Conservation (phyloP, 768 basidiomycete species). For the Hypsizygus marmoreus region DNA sequence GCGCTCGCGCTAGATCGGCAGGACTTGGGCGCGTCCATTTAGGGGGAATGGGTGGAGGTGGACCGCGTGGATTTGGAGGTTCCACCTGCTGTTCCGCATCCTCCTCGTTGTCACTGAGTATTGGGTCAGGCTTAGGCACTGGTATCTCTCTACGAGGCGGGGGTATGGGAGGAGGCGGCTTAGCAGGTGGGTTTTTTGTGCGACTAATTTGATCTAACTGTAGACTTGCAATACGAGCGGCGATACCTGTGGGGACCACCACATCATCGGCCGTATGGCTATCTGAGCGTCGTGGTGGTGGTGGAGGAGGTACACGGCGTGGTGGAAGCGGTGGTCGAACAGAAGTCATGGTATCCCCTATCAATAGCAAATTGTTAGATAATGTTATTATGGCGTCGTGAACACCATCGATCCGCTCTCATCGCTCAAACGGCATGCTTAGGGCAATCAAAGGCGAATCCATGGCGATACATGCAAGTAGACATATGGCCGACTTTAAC, state of each 20-base stretch:
- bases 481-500: too few species aligned
- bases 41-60: constrained; percentile 23
- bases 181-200: constrained; percentile 7
- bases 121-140: neutral
- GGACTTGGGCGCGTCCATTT: constrained; percentile 17
- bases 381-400: too few species aligned
- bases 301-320: constrained; percentile 27
- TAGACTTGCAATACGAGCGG: constrained; percentile 33
- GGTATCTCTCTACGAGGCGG: constrained; percentile 12
- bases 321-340: constrained; percentile 26
- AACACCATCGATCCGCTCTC: too few species aligned
- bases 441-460: too few species aligned
- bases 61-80: neutral
- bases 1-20: constrained; percentile 22
- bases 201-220: constrained; percentile 25
- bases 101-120: neutral
- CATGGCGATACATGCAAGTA: too few species aligned
- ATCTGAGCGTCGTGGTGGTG: constrained; percentile 8
- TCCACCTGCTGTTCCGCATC: neutral
- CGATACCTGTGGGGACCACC: constrained; percentile 21
- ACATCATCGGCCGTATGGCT: constrained; percentile 4
- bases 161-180: constrained; percentile 20
- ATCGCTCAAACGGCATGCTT: too few species aligned
- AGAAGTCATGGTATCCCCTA: constrained; percentile 12
- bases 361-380: too few species aligned